Evolutionary conservation across 257 asterid genomes (phyloP), one percentile per base, ranked within the genome.

Genomic region (Datura wrightii): DNA sequence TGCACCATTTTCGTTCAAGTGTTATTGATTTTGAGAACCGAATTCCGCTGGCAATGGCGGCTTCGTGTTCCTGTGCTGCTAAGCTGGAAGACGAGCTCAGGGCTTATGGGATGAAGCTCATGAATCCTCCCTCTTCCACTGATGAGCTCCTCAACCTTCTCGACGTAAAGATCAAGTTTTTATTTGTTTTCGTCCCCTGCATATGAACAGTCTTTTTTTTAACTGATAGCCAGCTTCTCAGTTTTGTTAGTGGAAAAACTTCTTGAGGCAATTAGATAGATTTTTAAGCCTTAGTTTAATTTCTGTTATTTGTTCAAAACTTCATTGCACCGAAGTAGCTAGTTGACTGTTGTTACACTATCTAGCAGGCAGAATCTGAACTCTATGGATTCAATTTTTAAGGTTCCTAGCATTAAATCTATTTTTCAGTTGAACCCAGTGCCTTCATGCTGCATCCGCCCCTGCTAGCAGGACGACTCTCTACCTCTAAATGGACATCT

Each of bases 141-240:
- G 87, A 86, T 72, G 89, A 88, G n/a, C 86, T 87, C 34, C 89
- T 86, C 50, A 46, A 11, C 36, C 60, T 88, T 70, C 86, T 90
- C 59, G 83, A 84, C 34, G 72, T 65, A 54, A 41, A 82, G 39
- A 48, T 53, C 50, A 59, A 56, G 54, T 31, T 81, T 81, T 79
- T 85, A 14, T 46, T 67, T 55, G 76, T 83, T 8, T 16, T 74
- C n/a, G 60, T 63, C 74, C 55, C 42, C 42, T 76, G 9, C 13
- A 9, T 66, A 83, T 82, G n/a, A 80, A 84, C 53, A 76, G 74
- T 76, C 46, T 18, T 18, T 84, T 36, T 16, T 24, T 54, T 48
- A 3, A 24, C 31, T 24, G 31, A 24, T 24, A 24, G 56, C n/a
- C n/a, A 24, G 10, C 5, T 67, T 67, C 16, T 69, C 5, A 6